These are phyloP conservation scores for Pseudovirgaria hyperparasitica DNA, from an alignment of 2,329 filamentous ascomycete genomes.

Conservation along the genomic window DNA sequence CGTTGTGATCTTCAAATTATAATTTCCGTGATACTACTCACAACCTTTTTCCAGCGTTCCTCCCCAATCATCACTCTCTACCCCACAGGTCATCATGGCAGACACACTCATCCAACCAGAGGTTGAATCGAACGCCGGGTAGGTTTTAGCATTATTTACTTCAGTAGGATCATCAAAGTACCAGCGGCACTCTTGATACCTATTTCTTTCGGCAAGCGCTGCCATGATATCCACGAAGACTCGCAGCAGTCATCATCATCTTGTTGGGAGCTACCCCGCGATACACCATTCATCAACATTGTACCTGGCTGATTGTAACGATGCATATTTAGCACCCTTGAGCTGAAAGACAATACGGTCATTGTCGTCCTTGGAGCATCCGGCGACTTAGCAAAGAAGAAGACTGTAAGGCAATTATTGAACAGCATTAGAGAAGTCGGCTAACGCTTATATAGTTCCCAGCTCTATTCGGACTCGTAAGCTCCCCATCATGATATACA, in stretches of 20 bases:
- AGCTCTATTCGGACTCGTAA: constrained; percentile 90
- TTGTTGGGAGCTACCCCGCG: too few species aligned
- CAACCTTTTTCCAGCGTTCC: too few species aligned
- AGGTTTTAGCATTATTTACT: constrained; percentile 19
- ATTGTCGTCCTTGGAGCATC: constrained; percentile 95
- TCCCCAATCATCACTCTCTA: too few species aligned
- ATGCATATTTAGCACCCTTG: constrained; percentile 79
- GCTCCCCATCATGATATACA: constrained; percentile 27
- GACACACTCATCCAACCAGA: constrained; percentile 36
- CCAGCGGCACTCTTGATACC: too few species aligned
- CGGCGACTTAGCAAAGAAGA: constrained; percentile 98
- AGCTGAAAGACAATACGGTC: constrained; percentile 97
- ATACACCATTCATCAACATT: too few species aligned
- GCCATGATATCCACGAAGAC: too few species aligned
- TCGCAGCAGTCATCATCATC: too few species aligned
- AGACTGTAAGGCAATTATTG: constrained; percentile 57
- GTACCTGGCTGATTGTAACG: too few species aligned
- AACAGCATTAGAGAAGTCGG: constrained; percentile 8
- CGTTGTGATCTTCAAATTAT: too few species aligned
- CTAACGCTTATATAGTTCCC: constrained; percentile 57
- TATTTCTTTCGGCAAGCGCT: too few species aligned
- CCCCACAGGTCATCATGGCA: constrained; percentile 34
- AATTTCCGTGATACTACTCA: too few species aligned
- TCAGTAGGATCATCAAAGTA: too few species aligned
- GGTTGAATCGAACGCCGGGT: constrained; percentile 34